Evolutionary conservation across 192 early-diverging fungal species (phyloP), one percentile per base, ranked within the genome.

Genomic region (Backusella westeae): DNA sequence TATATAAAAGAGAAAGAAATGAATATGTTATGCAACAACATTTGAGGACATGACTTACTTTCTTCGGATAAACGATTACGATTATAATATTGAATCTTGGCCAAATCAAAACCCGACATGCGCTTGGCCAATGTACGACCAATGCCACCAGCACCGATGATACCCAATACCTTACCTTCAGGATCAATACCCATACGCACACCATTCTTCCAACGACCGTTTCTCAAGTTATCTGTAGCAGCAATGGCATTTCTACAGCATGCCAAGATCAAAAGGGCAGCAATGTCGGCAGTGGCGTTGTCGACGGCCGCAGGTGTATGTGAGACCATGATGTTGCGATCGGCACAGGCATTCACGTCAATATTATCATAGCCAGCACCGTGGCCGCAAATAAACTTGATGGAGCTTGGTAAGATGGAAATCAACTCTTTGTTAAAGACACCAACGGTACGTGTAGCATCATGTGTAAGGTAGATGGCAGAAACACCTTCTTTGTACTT

Each of bases 41-140:
- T 23, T 32, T 8, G 7, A 38, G 36, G 0, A 72, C 41, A 44
- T 6, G 9, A 67, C 72, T 34, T 82, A 87, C 86, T 75, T 66
- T 85, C 78, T 52, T 76, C 67, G 63, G 81, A 66, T 7, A 87
- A 65, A 32, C 82, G 82, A 32, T 63, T 82, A 49, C 84, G 81
- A 75, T 87, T 87, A 78, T 87, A 78, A 56, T 87, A 87, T 53
- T 76, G 81, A 19, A 73, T 71, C 49, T 83, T 71, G 21, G 10
- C 56, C 86, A 87, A 85, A 41, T 83, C 86, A 39, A 82, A 87
- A 1, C 78, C 86, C 71, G 67, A 74, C n/a, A 82, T 82, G 19
- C 86, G 77, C 68, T 87, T 82, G 10, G 86, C 86, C 26, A 85
- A 83, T 5, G 86, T 85, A 81, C 85, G 83, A 23, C 86, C 86